These are phyloP conservation scores for Ophiocordyceps camponoti-leonardi DNA, from an alignment of 2,329 filamentous ascomycete species.

Conservation along the genomic window DNA sequence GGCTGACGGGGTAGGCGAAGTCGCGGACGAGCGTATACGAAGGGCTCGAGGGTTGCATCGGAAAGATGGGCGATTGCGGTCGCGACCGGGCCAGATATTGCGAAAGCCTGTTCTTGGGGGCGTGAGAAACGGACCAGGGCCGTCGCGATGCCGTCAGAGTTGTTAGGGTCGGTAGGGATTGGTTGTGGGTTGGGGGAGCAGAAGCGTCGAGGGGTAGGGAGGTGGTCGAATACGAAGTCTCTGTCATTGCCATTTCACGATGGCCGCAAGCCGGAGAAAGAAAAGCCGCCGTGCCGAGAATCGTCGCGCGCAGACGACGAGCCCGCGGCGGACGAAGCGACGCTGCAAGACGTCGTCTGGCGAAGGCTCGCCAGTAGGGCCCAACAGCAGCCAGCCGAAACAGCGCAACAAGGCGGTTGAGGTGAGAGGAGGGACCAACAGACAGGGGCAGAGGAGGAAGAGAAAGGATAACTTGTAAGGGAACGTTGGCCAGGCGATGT, in stretches of 20 bases:
- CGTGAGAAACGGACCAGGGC: constrained; percentile 55
- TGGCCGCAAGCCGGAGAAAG: not conserved
- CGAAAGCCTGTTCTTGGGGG: constrained; percentile 65
- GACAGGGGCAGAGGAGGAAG: not conserved
- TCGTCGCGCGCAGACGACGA: not conserved
- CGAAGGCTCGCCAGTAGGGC: not conserved
- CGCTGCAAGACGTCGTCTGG: not conserved
- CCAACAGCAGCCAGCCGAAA: not conserved
- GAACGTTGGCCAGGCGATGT: too few relatives aligned
- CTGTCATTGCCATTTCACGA: constrained; percentile 31
- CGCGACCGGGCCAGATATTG: constrained; percentile 64
- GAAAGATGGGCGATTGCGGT: constrained; percentile 66
- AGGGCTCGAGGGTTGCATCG: constrained; percentile 70
- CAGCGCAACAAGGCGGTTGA: not conserved
- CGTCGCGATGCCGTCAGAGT: constrained; percentile 43
- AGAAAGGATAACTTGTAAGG: too few relatives aligned
- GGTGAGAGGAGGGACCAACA: not conserved
- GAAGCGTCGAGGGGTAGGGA: constrained; percentile 31
- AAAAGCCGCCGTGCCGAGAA: not conserved
- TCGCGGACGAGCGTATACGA: constrained; percentile 84
- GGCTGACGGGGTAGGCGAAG: constrained; percentile 72
- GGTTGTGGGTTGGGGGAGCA: constrained; percentile 24
- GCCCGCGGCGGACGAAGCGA: not conserved
- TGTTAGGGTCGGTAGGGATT: constrained; percentile 35
- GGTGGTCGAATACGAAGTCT: constrained; percentile 34